Conservation (phyloP, 768 basidiomycete genomes). For the Xanthoconium purpureum region DNA sequence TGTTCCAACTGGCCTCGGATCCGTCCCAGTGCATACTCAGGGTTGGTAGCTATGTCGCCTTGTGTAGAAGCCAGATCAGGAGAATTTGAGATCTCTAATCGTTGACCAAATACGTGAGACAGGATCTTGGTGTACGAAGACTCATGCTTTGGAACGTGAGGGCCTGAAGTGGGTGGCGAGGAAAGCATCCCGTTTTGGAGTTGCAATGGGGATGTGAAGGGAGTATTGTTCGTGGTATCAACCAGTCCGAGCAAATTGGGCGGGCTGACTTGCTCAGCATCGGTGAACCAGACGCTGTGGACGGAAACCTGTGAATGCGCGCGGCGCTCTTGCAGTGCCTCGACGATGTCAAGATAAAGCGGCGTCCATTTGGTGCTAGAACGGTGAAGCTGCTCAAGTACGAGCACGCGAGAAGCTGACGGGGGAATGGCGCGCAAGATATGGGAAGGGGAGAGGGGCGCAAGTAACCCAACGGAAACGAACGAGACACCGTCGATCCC, state of each 20-base stretch:
- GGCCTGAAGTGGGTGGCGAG: slow-evolving; percentile 29
- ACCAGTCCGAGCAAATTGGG: slow-evolving; percentile 54
- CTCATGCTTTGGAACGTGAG: slow-evolving; percentile 87
- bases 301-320: slow-evolving; percentile 49
- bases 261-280: slow-evolving; percentile 36
- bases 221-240: slow-evolving; percentile 36
- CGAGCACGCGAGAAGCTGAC: slow-evolving; percentile 64
- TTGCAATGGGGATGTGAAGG: slow-evolving; percentile 43
- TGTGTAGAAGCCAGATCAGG: slow-evolving; percentile 67
- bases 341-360: slow-evolving; percentile 77
- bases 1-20: slow-evolving; percentile 79
- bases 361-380: slow-evolving; percentile 88
- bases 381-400: slow-evolving; percentile 75
- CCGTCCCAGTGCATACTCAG: slow-evolving; percentile 92
- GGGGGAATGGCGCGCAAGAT: slow-evolving; percentile 59
- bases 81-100: slow-evolving; percentile 83
- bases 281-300: slow-evolving; percentile 62
- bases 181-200: slow-evolving; percentile 41
- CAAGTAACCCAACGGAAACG: slow-evolving; percentile 62
- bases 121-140: slow-evolving; percentile 88
- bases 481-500: slow-evolving; percentile 59
- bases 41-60: slow-evolving; percentile 79
- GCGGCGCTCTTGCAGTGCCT: slow-evolving; percentile 62
- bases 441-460: slow-evolving; percentile 58
- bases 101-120: slow-evolving; percentile 69